Evolutionary conservation across 192 early-diverging fungal species (phyloP), one percentile per base, ranked within the genome.

Genomic region (Paraglomus brasilianum): DNA sequence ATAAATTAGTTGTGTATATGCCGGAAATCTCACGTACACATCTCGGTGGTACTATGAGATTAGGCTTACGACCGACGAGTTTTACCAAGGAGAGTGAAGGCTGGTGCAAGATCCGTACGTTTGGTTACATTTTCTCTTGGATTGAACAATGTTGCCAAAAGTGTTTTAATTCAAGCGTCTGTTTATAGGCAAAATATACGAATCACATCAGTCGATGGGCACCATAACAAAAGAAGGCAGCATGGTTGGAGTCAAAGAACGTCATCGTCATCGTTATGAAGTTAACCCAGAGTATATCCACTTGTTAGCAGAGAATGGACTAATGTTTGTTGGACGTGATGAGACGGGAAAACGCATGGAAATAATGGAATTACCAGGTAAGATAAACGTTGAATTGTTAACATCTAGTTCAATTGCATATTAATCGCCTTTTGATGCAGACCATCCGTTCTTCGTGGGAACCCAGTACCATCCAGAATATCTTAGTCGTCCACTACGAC

Each of bases 401-500:
- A 3, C 30, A 30, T 30, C 30, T 3, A 30, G 30, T 8, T 43
- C 17, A 55, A 55, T n/a, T 1, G 7, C 14, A 43, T 21, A 40
- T 46, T 50, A 13, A 44, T 53, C 11, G 4, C 55, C n/a, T 22
- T 43, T 40, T 8, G 24, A 61, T 76, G 51, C 73, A 24, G 86
- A 87, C 61, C 97, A 99, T 75, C 94, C 96, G 13, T 99, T 87
- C 80, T 99, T 89, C 83, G 90, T 99, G 39, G 97, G 86, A 57
- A 87, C 85, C 22, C 97, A 99, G 85, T 98, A 90, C 76, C 97
- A 99, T 70, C 97, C 97, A 38, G 97, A 99, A 80, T 96, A 95
- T 84, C 82, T 95, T 57, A 98, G 95, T 42, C 89, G 95, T 42
- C 97, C 97, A 4, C 80, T 98, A 51, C 89, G 84, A 73, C 97